Percentiles rank a stretch among this genome's conserved stretches.
phyloP scores from a whole-genome alignment of 2,329 filamentous ascomycete genomes.

The Trichoderma sp. region DNA sequence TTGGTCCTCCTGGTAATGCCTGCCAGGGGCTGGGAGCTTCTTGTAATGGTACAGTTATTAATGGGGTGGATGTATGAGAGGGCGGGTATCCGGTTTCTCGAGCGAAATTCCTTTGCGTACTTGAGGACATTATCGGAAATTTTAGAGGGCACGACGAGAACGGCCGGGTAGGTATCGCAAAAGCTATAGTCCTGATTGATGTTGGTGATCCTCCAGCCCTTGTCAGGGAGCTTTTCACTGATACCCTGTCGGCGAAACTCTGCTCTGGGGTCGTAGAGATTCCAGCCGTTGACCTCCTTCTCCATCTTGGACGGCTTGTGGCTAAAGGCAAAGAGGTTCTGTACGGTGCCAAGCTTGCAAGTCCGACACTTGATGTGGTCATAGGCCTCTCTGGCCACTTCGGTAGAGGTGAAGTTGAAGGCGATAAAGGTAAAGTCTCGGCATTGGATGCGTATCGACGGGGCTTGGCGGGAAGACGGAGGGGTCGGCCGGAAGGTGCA shows the following conservation, averaged over 20 bases:
- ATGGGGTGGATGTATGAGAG: conserved; percentile 93
- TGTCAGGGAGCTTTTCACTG: conserved; percentile 71
- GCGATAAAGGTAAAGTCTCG: conserved; percentile 93
- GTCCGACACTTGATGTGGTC: conserved; percentile 80
- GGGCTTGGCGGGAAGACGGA: conserved; percentile 64
- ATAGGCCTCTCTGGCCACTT: conserved; percentile 76
- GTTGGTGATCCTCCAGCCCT: conserved; percentile 82
- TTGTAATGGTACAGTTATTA: conserved; percentile 95
- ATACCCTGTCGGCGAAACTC: conserved; percentile 89
- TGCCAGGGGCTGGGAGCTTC: conserved; percentile 87
- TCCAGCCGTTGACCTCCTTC: conserved; percentile 74
- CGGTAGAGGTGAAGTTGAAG: conserved; percentile 78
- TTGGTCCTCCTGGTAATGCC: conserved; percentile 85
- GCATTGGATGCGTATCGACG: conserved; percentile 82
- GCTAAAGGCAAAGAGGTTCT: conserved; percentile 87
- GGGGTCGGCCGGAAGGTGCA: conserved; percentile 76
- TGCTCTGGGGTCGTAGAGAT: conserved; percentile 76
- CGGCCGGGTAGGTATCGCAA: conserved; percentile 84
- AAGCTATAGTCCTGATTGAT: conserved; percentile 91
- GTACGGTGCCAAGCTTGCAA: conserved; percentile 76
- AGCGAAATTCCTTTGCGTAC: conserved; percentile 86
- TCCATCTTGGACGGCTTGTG: conserved; percentile 76
- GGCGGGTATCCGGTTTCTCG: conserved; percentile 80
- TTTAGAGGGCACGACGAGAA: conserved; percentile 78
- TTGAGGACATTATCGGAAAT: conserved; percentile 98